A percentile compares a stretch with the other conserved stretches of the same genome.
Conservation (phyloP, 768 basidiomycete species). For the Glaciozyma martinii region DNA sequence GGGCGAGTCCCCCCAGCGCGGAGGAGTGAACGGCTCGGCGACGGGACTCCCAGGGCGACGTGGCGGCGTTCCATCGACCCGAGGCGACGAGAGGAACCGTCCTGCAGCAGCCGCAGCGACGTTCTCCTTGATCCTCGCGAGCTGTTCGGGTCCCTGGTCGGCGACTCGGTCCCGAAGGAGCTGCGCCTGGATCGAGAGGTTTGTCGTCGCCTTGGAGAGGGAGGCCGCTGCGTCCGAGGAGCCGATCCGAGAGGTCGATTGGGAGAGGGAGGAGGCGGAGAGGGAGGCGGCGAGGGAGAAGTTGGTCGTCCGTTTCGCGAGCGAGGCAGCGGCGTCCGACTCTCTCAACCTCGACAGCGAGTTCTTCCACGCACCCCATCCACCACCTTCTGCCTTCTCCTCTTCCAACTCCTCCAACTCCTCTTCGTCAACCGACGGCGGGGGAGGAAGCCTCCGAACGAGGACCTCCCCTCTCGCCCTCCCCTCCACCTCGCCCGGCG, state of each 20-base stretch:
- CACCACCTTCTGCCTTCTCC: background rate
- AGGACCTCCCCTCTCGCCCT: background rate
- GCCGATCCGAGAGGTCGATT: background rate
- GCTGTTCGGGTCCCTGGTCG: background rate
- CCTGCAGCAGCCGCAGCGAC: background rate
- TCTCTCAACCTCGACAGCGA: constrained; percentile 16
- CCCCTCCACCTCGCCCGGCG: constrained; percentile 17
- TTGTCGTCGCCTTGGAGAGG: constrained; percentile 20
- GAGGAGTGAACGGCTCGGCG: constrained; percentile 27
- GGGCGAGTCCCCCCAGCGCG: background rate
- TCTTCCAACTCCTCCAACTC: background rate
- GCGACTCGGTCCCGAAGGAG: constrained; percentile 9
- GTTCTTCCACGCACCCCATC: constrained; percentile 20
- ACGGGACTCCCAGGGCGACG: constrained; percentile 3
- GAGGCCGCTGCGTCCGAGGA: constrained; percentile 21
- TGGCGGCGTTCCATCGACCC: background rate
- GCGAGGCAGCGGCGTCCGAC: constrained; percentile 18
- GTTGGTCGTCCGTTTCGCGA: constrained; percentile 23
- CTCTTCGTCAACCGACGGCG: constrained; percentile 9
- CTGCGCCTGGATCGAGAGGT: constrained; percentile 16
- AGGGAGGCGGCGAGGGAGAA: constrained; percentile 18
- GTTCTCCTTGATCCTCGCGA: constrained; percentile 10
- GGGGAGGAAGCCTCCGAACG: background rate
- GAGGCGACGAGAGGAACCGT: constrained; percentile 7
- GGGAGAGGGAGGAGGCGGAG: constrained; percentile 8